phyloP scores from a whole-genome alignment of 495 filamentous ascomycete genomes.

The Penicillium simplicissimum region DNA sequence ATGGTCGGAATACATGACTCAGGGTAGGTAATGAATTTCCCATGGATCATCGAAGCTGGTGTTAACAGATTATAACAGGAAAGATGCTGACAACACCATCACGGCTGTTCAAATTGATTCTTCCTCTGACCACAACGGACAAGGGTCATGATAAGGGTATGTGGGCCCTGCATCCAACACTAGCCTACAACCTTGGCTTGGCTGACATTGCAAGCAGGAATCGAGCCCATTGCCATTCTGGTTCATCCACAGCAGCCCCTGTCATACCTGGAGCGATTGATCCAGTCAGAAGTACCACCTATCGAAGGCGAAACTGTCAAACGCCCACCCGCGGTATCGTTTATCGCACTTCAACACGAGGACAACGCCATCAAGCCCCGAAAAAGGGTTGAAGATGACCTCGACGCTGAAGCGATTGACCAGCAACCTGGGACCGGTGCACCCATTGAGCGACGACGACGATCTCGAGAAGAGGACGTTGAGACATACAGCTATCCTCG shows the following conservation, averaged over 20 bases:
- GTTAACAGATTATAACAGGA: slow-evolving; percentile 47
- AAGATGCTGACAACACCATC: slow-evolving; percentile 91
- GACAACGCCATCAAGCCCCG: slow-evolving; percentile 54
- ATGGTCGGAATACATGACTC: slow-evolving; percentile 57
- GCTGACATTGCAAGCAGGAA: slow-evolving; percentile 55
- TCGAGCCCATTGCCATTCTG: slow-evolving; percentile 84
- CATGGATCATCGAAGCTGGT: not conserved
- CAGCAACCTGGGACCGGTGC: slow-evolving; percentile 9
- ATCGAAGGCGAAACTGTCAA: slow-evolving; percentile 59
- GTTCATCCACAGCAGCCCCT: slow-evolving; percentile 92
- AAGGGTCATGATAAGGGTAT: slow-evolving; percentile 51
- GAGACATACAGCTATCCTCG: slow-evolving; percentile 42
- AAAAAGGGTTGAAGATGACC: slow-evolving; percentile 53
- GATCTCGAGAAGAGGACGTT: slow-evolving; percentile 32
- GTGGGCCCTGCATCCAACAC: slow-evolving; percentile 35
- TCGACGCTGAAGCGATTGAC: slow-evolving; percentile 34
- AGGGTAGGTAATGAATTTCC: slow-evolving; percentile 50
- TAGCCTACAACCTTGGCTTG: not conserved
- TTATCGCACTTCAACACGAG: slow-evolving; percentile 74
- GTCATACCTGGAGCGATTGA: slow-evolving; percentile 86
- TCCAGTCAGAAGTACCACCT: slow-evolving; percentile 83
- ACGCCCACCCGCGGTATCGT: slow-evolving; percentile 73
- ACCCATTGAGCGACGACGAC: slow-evolving; percentile 11
- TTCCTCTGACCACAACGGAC: slow-evolving; percentile 69
- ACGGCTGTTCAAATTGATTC: slow-evolving; percentile 81